Conservation (phyloP, 805 yeast genomes). For the Metschnikowia proteae region DNA sequence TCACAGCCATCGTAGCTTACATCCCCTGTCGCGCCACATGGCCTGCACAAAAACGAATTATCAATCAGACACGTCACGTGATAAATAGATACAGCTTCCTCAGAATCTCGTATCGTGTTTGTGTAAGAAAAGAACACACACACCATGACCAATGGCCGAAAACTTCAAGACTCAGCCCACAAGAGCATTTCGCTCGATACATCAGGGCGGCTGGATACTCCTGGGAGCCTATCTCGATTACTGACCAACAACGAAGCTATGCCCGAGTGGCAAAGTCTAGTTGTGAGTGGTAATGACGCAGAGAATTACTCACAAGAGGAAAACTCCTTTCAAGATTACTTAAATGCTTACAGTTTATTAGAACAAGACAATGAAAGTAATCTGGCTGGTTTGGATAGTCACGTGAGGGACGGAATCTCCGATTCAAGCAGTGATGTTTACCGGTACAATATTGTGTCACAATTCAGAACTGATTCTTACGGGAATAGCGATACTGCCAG, state of each 20-base stretch:
- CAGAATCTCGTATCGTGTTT: not conserved
- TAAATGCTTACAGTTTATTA: not conserved
- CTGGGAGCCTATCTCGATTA: not conserved
- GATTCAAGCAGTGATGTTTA: not conserved
- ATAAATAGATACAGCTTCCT: not conserved
- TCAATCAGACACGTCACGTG: constrained; percentile 1
- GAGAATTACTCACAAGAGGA: not conserved
- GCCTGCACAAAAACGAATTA: not conserved
- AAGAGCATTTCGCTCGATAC: not conserved
- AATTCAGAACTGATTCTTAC: not conserved
- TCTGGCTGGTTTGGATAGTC: not conserved
- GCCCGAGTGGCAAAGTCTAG: constrained; percentile 1
- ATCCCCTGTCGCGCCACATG: not conserved
- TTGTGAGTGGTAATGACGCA: not conserved
- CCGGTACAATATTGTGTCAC: not conserved
- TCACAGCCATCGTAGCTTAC: too few relatives aligned
- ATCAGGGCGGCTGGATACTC: not conserved
- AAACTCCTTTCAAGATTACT: not conserved
- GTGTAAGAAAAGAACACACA: not conserved
- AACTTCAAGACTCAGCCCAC: not conserved
- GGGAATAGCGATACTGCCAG: not conserved
- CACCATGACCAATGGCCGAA: constrained; percentile 1
- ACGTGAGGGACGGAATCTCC: not conserved
- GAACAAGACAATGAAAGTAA: not conserved
- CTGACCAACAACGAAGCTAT: not conserved